Evolutionary conservation across 176 grass and related monocot genomes (phyloP), one percentile per base, ranked within the genome.

Genomic region (Areca catechu): DNA sequence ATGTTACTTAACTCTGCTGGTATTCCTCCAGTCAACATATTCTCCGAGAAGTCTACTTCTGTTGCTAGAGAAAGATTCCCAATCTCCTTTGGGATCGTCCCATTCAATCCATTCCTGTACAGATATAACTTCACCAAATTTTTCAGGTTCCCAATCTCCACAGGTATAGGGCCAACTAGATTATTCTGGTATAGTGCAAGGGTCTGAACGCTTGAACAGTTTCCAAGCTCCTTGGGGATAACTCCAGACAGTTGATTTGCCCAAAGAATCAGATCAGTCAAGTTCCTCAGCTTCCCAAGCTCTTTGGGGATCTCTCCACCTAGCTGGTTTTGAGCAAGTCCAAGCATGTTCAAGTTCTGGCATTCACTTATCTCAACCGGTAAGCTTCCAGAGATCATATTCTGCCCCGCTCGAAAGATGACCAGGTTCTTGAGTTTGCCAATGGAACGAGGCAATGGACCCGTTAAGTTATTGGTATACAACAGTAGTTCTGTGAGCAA

Each of bases 31-130:
- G 74, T 92, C 58, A 99, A 85, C 19, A 24, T 30, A 78, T 99
- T 99, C 70, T 99, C 94, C 58, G 94, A 99, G 62, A 99, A 99
- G 65, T 99, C 94, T 61, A 99, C 76, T 81, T 99, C 88, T 50
- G 17, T 50, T 5, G 76, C 88, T 30, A 51, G 19, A 69, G 73
- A 74, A 73, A 99, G 81, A 24, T 86, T 83, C 24, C 79, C 94
- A 71, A 99, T 81, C 51, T 76, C 82, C 66, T 54, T 67, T n/a
- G 94, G 88, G 50, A 99, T 93, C 7, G 84, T 80, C 53, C 88
- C 88, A 61, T 93, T 99, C 61, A 99, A 76, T 17, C 47, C 70
- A 72, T 99, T 99, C 47, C 84, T 77, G 68, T 99, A 99, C 23
- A 99, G 70, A 61, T 99, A 99, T 16, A 99, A 65, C 49, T 29